These are phyloP conservation scores for Macrophomina pseudophaseolina DNA, from an alignment of 2,329 filamentous ascomycete genomes.

Conservation along the genomic window DNA sequence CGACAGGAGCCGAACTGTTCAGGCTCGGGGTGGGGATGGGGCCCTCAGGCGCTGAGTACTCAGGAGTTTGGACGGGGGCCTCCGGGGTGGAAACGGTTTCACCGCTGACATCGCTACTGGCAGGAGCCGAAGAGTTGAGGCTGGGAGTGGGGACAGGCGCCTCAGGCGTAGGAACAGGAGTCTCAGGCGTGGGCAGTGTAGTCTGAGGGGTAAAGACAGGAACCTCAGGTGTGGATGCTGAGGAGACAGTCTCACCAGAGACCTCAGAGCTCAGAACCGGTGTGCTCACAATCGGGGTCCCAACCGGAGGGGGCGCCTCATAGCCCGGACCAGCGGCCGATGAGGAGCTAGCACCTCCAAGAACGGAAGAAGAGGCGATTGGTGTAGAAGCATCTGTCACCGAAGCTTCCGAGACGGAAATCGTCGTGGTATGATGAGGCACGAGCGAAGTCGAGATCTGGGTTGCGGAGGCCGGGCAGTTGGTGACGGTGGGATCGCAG, in stretches of 20 bases:
- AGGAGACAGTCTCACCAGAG: slow-evolving; percentile 12
- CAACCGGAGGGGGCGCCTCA: not conserved
- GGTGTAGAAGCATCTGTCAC: slow-evolving; percentile 15
- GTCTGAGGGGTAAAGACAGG: not conserved
- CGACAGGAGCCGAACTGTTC: not conserved
- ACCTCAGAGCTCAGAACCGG: slow-evolving; percentile 10
- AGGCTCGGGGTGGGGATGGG: not conserved
- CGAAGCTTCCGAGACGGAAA: slow-evolving; percentile 13
- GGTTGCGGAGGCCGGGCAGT: slow-evolving; percentile 31
- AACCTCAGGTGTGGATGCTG: not conserved
- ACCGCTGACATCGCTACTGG: slow-evolving; percentile 1
- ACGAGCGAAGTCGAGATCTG: slow-evolving; percentile 2
- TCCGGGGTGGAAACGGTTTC: slow-evolving; percentile 2
- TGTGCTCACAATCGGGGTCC: not conserved
- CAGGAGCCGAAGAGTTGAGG: slow-evolving; percentile 2
- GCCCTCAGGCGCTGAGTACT: not conserved
- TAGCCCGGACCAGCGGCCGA: slow-evolving; percentile 16
- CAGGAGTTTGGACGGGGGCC: not conserved
- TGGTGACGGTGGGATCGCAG: slow-evolving; percentile 21
- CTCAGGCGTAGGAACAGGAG: not conserved
- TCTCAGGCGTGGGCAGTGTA: not conserved
- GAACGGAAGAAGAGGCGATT: not conserved
- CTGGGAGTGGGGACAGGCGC: slow-evolving; percentile 4
- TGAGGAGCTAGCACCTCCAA: slow-evolving; percentile 7
- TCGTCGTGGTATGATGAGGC: slow-evolving; percentile 18